Evolutionary conservation across 257 asterid species (phyloP).

Genomic region (Gardenia jasminoides): DNA sequence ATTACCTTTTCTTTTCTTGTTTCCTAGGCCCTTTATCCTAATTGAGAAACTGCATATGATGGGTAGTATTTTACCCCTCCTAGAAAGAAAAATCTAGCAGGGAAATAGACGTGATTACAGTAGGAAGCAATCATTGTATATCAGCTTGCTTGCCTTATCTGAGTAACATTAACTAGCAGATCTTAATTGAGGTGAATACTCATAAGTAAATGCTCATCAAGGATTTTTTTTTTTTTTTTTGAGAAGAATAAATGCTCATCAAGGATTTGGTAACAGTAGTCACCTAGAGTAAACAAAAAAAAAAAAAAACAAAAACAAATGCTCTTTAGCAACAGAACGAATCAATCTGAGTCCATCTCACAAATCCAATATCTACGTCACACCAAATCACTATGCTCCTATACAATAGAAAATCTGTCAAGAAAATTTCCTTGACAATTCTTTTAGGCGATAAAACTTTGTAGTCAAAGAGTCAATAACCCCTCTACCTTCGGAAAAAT

Average conservation of each 20-base stretch:
- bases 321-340: neutral
- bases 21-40: neutral
- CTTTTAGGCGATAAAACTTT: slow-evolving; percentile 6
- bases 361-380: neutral
- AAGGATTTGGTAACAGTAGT: neutral
- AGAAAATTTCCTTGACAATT: slow-evolving; percentile 10
- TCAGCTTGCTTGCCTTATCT: neutral
- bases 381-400: neutral
- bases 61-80: neutral
- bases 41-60: neutral
- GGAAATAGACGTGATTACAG: too few species aligned
- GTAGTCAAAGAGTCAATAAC: slow-evolving; percentile 21
- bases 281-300: neutral
- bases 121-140: neutral
- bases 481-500: neutral
- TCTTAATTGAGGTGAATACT: neutral
- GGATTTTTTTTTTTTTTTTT: too few species aligned
- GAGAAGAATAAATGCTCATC: neutral
- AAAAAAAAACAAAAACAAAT: neutral
- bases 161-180: neutral
- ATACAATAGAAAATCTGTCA: slow-evolving; percentile 1
- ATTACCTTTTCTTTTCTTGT: neutral
- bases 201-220: neutral
- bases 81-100: neutral
- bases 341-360: too few species aligned